Base-by-base conservation (phyloP, 345 rosid species). In the Sonneratia caseolaris region DNA sequence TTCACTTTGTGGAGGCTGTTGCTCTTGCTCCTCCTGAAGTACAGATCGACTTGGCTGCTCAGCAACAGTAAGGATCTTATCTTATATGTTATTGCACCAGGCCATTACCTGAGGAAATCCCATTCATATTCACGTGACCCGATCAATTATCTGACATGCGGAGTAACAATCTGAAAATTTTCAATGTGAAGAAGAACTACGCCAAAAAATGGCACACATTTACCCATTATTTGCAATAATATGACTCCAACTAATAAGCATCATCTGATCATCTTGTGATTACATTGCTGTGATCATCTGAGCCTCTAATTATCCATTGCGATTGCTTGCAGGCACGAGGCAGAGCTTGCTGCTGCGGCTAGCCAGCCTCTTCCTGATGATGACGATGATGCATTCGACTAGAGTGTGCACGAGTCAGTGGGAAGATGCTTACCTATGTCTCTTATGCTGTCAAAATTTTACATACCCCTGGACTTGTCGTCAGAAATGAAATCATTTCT, bases 21-120 rank as follows among this genome's bases (percentile, higher is more conserved):
- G 99, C 98, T 24, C 89, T 92, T 68, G 93, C 90, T 68, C 98
- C 98, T 55, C 98, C 99, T 0, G 99, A 95, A 76, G 99, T 95
- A 16, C 90, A 82, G 13, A 81, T 92, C n/a, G 98, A 95, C 79
- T 0, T 89, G 71, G 97, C 79, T 37, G 89, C 88, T 35, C 99
- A 95, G 80, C 94, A 88, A 77, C 97, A 85, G 99, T 95, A 85
- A 75, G 92, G 71, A 68, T 36, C 75, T 49, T 37, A 5, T 49
- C 35, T 65, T 48, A 19, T 48, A 6, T 48, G 32, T 22, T 3
- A 13, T 51, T 70, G n/a, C n/a, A 5, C 15, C 32, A 42, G 45
- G 45, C 45, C 45, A 4, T 42, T 42, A 42, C 45, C 10, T 5
- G 45, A 13, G 19, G 19, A 45, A 45, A 45, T 27, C 45, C 5